Evolutionary conservation across 345 rosid species (phyloP).

Genomic region (Carallia brachiata): DNA sequence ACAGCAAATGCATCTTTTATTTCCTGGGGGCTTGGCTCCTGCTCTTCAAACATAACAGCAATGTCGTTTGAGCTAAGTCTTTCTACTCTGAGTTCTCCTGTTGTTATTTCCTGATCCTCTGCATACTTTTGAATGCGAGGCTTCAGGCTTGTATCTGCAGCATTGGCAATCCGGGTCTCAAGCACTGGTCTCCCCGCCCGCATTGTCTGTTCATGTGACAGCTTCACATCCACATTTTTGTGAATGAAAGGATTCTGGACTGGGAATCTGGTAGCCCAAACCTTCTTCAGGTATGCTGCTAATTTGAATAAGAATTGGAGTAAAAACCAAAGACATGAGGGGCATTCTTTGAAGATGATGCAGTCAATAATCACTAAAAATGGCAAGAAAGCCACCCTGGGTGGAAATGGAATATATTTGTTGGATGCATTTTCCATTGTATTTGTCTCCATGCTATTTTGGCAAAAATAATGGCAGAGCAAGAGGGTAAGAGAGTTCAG

Average conservation of each 20-base stretch:
- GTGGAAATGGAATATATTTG: neutral
- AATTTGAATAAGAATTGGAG: constrained; percentile 12
- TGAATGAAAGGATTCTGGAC: neutral
- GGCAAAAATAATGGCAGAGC: no score
- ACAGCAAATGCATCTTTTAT: constrained; percentile 48
- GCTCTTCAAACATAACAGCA: constrained; percentile 38
- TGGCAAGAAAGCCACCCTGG: constrained; percentile 17
- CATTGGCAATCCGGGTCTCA: no score
- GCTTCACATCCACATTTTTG: neutral
- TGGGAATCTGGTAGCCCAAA: constrained; percentile 4
- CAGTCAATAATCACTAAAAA: constrained; percentile 23
- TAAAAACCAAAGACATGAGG: constrained; percentile 20
- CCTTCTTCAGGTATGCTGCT: neutral
- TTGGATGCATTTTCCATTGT: neutral
- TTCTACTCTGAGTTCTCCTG: constrained; percentile 34
- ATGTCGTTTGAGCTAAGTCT: constrained; percentile 27
- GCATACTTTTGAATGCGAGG: neutral
- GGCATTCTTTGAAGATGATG: constrained; percentile 28
- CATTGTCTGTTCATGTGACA: neutral
- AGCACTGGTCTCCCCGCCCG: neutral
- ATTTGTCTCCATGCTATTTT: constrained; percentile 5
- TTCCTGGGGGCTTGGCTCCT: constrained; percentile 41
- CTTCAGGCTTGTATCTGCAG: no score
- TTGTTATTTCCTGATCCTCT: constrained; percentile 15
- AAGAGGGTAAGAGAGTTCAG: no score